Percentiles rank a stretch among this genome's conserved stretches.
Evolutionary conservation across 1,139 yeast genomes (phyloP).

Genomic region (Debaryomycetaceae sp.): DNA sequence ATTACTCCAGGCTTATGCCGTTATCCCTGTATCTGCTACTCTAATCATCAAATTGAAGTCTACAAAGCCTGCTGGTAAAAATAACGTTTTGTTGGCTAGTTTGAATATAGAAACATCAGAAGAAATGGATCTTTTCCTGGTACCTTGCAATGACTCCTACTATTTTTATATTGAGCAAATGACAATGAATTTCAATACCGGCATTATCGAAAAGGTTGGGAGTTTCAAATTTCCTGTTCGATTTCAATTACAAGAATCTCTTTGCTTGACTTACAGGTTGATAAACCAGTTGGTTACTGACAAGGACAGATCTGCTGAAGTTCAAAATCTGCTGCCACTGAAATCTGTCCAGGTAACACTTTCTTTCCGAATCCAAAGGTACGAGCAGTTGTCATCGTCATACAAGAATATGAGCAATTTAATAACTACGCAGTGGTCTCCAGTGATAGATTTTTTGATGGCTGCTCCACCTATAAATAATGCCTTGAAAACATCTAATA

Average conservation of each 20-base stretch:
- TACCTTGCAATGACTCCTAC: slow-evolving; percentile 13
- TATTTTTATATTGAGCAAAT: slow-evolving; percentile 39
- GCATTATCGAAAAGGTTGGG: slow-evolving; percentile 27
- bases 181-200: slow-evolving; percentile 39
- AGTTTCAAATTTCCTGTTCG: slow-evolving; percentile 29
- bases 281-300: slow-evolving; percentile 26
- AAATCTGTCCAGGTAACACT: slow-evolving; percentile 35
- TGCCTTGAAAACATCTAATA: slow-evolving; percentile 28
- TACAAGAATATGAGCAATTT: slow-evolving; percentile 20
- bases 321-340: slow-evolving; percentile 12
- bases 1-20: neutral
- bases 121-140: slow-evolving; percentile 26
- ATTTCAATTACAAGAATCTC: slow-evolving; percentile 27
- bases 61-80: slow-evolving; percentile 55
- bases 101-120: slow-evolving; percentile 56
- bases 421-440: slow-evolving; percentile 59
- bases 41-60: slow-evolving; percentile 54
- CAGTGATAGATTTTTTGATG: slow-evolving; percentile 55
- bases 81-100: slow-evolving; percentile 49
- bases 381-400: slow-evolving; percentile 5
- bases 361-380: slow-evolving; percentile 23
- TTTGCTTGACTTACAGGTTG: slow-evolving; percentile 47
- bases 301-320: slow-evolving; percentile 17
- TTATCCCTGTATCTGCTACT: slow-evolving; percentile 23
- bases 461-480: slow-evolving; percentile 46